A percentile compares a stretch with the other conserved stretches of the same genome.
These are phyloP conservation scores for Cercophora scortea DNA, from an alignment of 495 filamentous ascomycete species.

Conservation along the genomic window DNA sequence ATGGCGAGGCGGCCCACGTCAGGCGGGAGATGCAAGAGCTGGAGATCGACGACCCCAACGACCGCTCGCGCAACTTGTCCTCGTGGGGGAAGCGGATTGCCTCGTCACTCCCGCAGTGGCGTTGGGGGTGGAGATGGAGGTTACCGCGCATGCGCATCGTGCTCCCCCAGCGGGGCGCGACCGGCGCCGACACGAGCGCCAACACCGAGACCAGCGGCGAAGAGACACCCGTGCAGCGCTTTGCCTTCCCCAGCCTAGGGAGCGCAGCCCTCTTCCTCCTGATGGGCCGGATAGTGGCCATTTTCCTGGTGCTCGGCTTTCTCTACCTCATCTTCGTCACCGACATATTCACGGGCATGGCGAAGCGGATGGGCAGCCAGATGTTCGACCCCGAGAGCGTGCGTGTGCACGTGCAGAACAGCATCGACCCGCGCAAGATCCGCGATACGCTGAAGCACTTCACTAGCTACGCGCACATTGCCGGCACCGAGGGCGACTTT, in stretches of 20 bases:
- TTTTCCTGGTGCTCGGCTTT: constrained; percentile 64
- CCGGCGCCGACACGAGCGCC: not conserved
- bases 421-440: constrained; percentile 60
- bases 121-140: constrained; percentile 41
- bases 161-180: constrained; percentile 10
- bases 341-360: constrained; percentile 61
- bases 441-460: constrained; percentile 62
- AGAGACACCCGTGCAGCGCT: constrained; percentile 4
- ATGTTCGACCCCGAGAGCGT: constrained; percentile 62
- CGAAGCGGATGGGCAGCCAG: constrained; percentile 38
- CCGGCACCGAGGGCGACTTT: constrained; percentile 83
- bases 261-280: constrained; percentile 31
- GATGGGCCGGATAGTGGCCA: constrained; percentile 61
- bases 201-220: not conserved
- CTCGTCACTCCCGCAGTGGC: constrained; percentile 29
- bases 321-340: constrained; percentile 80
- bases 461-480: constrained; percentile 75
- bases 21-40: constrained; percentile 81
- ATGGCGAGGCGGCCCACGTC: constrained; percentile 48
- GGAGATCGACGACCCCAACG: constrained; percentile 72
- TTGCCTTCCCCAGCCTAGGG: constrained; percentile 17
- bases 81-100: constrained; percentile 46
- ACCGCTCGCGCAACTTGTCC: constrained; percentile 26
- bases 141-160: constrained; percentile 37
- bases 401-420: constrained; percentile 59